Percentiles rank a stretch among this genome's conserved stretches.
Evolutionary conservation across 2,329 filamentous ascomycete genomes (phyloP).

Genomic region (Boeremia lycopersici): DNA sequence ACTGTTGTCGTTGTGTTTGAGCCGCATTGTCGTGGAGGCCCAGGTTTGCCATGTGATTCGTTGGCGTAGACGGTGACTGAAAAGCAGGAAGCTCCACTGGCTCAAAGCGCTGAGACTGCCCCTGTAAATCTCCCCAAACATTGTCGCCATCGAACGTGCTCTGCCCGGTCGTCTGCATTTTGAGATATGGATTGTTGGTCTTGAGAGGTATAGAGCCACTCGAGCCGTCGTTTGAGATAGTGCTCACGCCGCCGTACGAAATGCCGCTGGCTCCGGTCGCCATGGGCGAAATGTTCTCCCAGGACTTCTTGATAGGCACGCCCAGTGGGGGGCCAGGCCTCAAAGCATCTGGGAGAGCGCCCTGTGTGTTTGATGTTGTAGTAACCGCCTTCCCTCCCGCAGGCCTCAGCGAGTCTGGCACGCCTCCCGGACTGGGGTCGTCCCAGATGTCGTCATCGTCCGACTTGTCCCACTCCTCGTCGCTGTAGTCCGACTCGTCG

Average conservation of each 20-base stretch:
- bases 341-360: conserved; percentile 38
- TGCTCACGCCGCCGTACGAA: conserved; percentile 40
- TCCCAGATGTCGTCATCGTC: conserved; percentile 43
- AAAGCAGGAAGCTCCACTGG: conserved; percentile 52
- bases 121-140: conserved; percentile 46
- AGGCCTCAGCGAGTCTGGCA: conserved; percentile 46
- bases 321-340: conserved; percentile 41
- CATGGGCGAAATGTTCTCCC: conserved; percentile 38
- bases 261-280: conserved; percentile 36
- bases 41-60: conserved; percentile 48
- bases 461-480: conserved; percentile 47
- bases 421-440: conserved; percentile 35
- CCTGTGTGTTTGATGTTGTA: conserved; percentile 15
- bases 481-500: conserved; percentile 40
- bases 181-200: conserved; percentile 54
- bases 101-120: conserved; percentile 34
- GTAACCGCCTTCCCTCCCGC: conserved; percentile 39
- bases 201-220: conserved; percentile 40
- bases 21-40: conserved; percentile 36
- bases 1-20: conserved; percentile 31
- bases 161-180: conserved; percentile 47
- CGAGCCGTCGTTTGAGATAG: conserved; percentile 34
- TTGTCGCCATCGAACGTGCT: conserved; percentile 45
- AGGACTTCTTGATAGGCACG: conserved; percentile 36
- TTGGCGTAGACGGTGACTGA: conserved; percentile 47